Evolutionary conservation across 2,329 filamentous ascomycete species (phyloP).

Genomic region (Juglanconis sp.): DNA sequence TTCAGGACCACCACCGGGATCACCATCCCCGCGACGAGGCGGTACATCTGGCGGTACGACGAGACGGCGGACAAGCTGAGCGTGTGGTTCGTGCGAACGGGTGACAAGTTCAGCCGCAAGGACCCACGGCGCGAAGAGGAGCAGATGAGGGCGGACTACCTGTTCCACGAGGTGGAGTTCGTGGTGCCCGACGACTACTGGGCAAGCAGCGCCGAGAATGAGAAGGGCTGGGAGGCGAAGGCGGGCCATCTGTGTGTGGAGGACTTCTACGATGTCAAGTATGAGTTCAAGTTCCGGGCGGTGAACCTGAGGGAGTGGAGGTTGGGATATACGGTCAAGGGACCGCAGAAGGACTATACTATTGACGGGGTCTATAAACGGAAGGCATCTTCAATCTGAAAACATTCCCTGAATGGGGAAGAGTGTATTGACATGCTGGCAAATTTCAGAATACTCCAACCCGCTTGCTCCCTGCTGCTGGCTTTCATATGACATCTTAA

Average conservation of each 20-base stretch:
- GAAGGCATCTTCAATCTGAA: conserved; percentile 14
- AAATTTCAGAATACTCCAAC: too few species aligned
- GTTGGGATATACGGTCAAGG: conserved; percentile 63
- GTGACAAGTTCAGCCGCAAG: conserved; percentile 60
- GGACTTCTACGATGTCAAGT: conserved; percentile 68
- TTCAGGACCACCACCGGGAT: conserved; percentile 57
- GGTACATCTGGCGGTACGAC: conserved; percentile 72
- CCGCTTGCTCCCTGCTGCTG: too few species aligned
- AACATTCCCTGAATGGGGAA: too few species aligned
- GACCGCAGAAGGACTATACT: conserved; percentile 71
- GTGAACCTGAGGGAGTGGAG: conserved; percentile 56
- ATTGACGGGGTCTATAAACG: conserved; percentile 53
- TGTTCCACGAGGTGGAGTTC: conserved; percentile 75
- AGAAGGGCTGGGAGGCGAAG: conserved; percentile 58
- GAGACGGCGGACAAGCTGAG: conserved; percentile 58
- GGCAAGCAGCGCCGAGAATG: conserved; percentile 24
- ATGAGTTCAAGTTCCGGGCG: conserved; percentile 62
- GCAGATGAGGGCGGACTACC: conserved; percentile 60
- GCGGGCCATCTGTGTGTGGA: conserved; percentile 68
- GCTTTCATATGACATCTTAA: too few species aligned
- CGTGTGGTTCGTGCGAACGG: conserved; percentile 69
- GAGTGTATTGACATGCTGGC: too few species aligned
- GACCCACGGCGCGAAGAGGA: conserved; percentile 74
- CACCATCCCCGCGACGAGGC: conserved; percentile 57
- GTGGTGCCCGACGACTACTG: conserved; percentile 29